phyloP scores from a whole-genome alignment of 805 yeast genomes.

The Torulaspora delbrueckii region DNA sequence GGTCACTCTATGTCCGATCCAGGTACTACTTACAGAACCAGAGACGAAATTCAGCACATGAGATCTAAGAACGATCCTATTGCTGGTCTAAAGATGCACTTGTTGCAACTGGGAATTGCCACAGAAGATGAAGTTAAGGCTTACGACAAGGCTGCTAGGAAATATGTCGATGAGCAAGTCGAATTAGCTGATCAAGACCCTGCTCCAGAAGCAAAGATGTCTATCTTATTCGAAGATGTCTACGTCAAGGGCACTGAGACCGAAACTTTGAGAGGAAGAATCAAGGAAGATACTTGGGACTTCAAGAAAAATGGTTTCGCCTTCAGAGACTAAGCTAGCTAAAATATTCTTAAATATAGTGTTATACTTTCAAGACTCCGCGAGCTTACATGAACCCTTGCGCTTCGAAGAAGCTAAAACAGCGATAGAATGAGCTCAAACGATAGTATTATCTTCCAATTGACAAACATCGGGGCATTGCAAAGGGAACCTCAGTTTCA shows the following conservation, averaged over 20 bases:
- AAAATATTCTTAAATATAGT: not conserved
- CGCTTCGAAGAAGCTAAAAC: not conserved
- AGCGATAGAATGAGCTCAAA: conserved; percentile 9
- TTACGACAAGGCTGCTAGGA: conserved; percentile 94
- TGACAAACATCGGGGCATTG: conserved; percentile 17
- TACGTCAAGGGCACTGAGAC: conserved; percentile 93
- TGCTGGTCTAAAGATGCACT: conserved; percentile 86
- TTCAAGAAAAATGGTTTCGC: conserved; percentile 49
- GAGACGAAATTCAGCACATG: conserved; percentile 99
- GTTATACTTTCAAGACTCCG: not conserved
- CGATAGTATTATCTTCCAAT: conserved; percentile 13
- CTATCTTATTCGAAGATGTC: conserved; percentile 92
- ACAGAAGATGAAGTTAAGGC: conserved; percentile 92
- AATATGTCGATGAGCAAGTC: conserved; percentile 90
- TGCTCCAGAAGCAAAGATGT: conserved; percentile 93
- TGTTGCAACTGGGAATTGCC: conserved; percentile 78
- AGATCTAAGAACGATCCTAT: conserved; percentile 97
- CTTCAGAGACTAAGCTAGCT: conserved; percentile 21
- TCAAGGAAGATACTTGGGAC: conserved; percentile 92
- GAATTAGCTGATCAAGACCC: conserved; percentile 90
- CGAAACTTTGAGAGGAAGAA: conserved; percentile 92
- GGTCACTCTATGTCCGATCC: conserved; percentile 99
- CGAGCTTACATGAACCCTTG: not conserved
- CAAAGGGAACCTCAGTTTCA: conserved; percentile 10
- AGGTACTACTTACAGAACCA: conserved; percentile 99